Conservation (phyloP, 495 filamentous ascomycete genomes). For the Aspergillus avenaceus region DNA sequence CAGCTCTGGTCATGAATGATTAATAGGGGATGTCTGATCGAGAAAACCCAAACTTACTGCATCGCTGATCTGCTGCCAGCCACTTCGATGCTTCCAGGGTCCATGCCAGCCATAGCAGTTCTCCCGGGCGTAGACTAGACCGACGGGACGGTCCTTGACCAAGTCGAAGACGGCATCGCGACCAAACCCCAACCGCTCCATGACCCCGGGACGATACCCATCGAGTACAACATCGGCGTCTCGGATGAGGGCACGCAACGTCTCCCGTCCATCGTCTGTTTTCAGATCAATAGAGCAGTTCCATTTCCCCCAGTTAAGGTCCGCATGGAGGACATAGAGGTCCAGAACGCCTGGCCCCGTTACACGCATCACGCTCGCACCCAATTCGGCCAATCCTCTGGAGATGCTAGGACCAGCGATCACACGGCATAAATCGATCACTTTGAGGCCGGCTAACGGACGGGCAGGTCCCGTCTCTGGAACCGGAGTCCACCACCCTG, state of each 20-base stretch:
- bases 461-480: slow-evolving; percentile 1
- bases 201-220: slow-evolving; percentile 50
- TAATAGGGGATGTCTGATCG: no score
- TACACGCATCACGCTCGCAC: slow-evolving; percentile 57
- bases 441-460: slow-evolving; percentile 55
- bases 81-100: slow-evolving; percentile 45
- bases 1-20: no score
- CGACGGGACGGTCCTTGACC: slow-evolving; percentile 35
- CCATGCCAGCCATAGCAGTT: slow-evolving; percentile 58
- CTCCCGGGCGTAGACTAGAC: slow-evolving; percentile 50
- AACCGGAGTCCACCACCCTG: slow-evolving; percentile 34
- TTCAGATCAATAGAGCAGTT: slow-evolving; percentile 47
- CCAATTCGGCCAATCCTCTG: slow-evolving; percentile 49
- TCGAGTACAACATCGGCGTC: slow-evolving; percentile 56
- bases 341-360: slow-evolving; percentile 50
- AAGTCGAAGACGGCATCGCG: slow-evolving; percentile 41
- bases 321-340: slow-evolving; percentile 9
- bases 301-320: slow-evolving; percentile 34
- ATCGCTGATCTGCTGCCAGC: slow-evolving; percentile 17
- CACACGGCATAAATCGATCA: slow-evolving; percentile 55
- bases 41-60: no score
- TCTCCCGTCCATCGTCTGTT: slow-evolving; percentile 34
- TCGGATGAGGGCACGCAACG: slow-evolving; percentile 37
- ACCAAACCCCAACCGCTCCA: slow-evolving; percentile 48
- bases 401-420: slow-evolving; percentile 55